These are phyloP conservation scores for Aspergillus egyptiacus DNA, from an alignment of 495 filamentous ascomycete species.

Conservation along the genomic window DNA sequence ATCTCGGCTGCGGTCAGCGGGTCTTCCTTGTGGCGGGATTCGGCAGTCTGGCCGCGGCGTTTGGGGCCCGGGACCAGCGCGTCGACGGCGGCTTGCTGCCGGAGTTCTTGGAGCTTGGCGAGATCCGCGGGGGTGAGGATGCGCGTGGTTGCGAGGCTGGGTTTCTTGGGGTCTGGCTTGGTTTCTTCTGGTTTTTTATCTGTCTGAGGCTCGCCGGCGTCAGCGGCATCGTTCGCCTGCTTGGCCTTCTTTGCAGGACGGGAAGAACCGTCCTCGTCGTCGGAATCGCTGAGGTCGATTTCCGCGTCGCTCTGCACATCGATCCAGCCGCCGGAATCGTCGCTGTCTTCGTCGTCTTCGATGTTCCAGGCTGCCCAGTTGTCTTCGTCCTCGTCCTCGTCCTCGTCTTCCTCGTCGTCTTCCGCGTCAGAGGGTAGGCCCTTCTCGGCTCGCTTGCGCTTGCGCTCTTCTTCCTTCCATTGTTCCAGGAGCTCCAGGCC, in stretches of 20 bases:
- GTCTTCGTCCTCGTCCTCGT: slow-evolving; percentile 65
- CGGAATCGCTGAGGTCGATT: slow-evolving; percentile 67
- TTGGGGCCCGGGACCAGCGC: slow-evolving; percentile 47
- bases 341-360: slow-evolving; percentile 64
- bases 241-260: slow-evolving; percentile 58
- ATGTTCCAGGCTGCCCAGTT: slow-evolving; percentile 82
- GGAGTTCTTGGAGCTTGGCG: slow-evolving; percentile 84
- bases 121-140: slow-evolving; percentile 91
- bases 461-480: slow-evolving; percentile 87
- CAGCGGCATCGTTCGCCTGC: slow-evolving; percentile 24
- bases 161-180: slow-evolving; percentile 39
- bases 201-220: slow-evolving; percentile 18
- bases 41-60: slow-evolving; percentile 33
- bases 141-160: slow-evolving; percentile 72
- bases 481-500: slow-evolving; percentile 85
- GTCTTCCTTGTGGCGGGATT: slow-evolving; percentile 66
- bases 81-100: slow-evolving; percentile 61
- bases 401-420: slow-evolving; percentile 53
- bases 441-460: slow-evolving; percentile 61
- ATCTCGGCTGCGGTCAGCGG: slow-evolving; percentile 82
- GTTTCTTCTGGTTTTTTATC: slow-evolving; percentile 13
- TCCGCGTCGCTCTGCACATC: slow-evolving; percentile 80
- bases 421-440: slow-evolving; percentile 52
- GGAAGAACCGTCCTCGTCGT: slow-evolving; percentile 57
- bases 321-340: slow-evolving; percentile 86